Evolutionary conservation across 2,329 filamentous ascomycete species (phyloP), one percentile per base, ranked within the genome.

Genomic region (Scolecobasidium constrictum): DNA sequence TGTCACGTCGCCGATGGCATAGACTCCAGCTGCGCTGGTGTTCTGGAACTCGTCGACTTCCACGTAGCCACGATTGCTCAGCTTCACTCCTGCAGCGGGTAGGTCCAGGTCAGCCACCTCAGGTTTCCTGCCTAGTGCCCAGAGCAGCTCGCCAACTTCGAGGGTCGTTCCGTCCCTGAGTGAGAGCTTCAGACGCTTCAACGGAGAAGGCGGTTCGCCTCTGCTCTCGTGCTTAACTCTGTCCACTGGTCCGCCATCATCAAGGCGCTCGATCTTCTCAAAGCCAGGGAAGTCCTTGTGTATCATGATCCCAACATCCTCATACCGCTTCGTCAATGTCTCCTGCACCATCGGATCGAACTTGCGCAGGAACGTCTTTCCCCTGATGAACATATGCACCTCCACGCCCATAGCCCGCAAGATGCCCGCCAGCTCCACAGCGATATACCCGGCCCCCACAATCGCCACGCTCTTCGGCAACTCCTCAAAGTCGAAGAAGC

Each of bases 271-370:
- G 5, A 71, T 55, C 49, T 69, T 65, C 52, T 69, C 65, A 54
- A 72, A 66, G 3, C 61, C 63, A 12, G 59, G 48, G 54, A 67
- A 66, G 12, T 63, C 57, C 38, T 60, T 66, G 56, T 72, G 68
- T 15, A 73, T 55, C 26, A 64, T 59, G 18, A 73, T 58, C 11
- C 69, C 69, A 3, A 60, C 53, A 28, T 65, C 63, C 49, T 70
- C 69, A 47, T 73, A 73, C 33, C 66, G 61, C 43, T 65, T 61
- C 11, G 68, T 72, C 62, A 72, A 64, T 11, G 68, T 71, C 40
- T 69, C 57, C 50, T 70, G 67, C 40, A 72, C 55, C 67, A 71
- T 71, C 1, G 67, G 67, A 52, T 72, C 68, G 49, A 72, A 72
- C 48, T 65, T 70, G 47, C 69, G 59, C 48, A 72, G 53, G 47